Percentiles rank a stretch among this genome's conserved stretches.
Evolutionary conservation across 2,329 filamentous ascomycete genomes (phyloP).

Genomic region (Emmonsiellopsis sp.): DNA sequence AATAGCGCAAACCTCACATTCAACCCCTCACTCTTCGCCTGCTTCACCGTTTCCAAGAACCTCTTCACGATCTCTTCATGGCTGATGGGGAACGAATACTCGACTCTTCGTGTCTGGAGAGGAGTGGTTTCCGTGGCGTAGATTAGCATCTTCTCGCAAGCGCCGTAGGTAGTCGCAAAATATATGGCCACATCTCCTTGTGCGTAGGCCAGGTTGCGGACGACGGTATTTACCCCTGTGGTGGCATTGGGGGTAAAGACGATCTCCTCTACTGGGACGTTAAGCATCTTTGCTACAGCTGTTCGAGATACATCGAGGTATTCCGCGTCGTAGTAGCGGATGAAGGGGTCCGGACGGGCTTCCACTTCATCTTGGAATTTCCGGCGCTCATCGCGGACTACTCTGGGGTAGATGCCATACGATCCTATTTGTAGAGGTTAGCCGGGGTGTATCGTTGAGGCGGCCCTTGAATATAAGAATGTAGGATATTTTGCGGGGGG

Average conservation of each 20-base stretch:
- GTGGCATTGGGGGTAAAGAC: constrained; percentile 80
- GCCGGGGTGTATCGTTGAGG: not conserved
- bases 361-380: constrained; percentile 60
- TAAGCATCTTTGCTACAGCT: constrained; percentile 56
- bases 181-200: constrained; percentile 63
- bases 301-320: constrained; percentile 56
- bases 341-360: constrained; percentile 62
- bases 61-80: constrained; percentile 55
- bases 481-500: not conserved
- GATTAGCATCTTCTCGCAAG: constrained; percentile 63
- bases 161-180: constrained; percentile 71
- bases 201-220: constrained; percentile 63
- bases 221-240: constrained; percentile 57
- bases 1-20: constrained; percentile 61
- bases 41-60: constrained; percentile 51
- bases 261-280: constrained; percentile 54
- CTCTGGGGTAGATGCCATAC: constrained; percentile 64
- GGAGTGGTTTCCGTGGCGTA: constrained; percentile 61
- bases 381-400: constrained; percentile 50
- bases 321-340: constrained; percentile 56
- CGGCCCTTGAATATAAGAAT: not conserved
- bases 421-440: constrained; percentile 41
- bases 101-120: constrained; percentile 44
- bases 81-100: constrained; percentile 57
- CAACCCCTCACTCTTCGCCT: constrained; percentile 47